These are phyloP conservation scores for Glomus cerebriforme DNA, from an alignment of 192 early-diverging fungal genomes.

Conservation along the genomic window DNA sequence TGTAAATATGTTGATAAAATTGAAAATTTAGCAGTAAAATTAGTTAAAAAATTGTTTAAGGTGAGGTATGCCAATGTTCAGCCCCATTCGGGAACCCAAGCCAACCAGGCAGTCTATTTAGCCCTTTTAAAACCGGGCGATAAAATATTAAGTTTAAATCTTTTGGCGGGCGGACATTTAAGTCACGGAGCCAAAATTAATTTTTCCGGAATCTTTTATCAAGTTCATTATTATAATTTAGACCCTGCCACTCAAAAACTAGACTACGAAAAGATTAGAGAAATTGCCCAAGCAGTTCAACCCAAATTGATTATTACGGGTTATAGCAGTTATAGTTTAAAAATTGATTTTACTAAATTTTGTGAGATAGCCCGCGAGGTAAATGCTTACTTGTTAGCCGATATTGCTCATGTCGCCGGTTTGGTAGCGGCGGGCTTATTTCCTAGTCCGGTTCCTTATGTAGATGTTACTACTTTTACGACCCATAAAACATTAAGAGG, in stretches of 20 bases:
- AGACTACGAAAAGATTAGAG: background rate
- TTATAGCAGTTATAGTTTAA: constrained; percentile 19
- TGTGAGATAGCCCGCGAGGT: background rate
- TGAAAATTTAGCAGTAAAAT: background rate
- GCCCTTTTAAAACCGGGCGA: constrained; percentile 2
- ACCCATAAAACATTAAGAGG: constrained; percentile 3
- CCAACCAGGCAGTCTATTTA: constrained; percentile 9
- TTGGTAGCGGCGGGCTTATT: background rate
- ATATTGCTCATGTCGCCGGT: constrained; percentile 1
- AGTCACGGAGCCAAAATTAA: constrained; percentile 3
- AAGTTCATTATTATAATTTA: constrained; percentile 15
- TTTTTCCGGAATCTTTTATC: background rate
- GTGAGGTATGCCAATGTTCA: constrained; percentile 3
- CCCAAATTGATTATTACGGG: constrained; percentile 17
- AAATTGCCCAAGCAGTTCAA: background rate
- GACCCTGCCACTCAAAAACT: background rate
- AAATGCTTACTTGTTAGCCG: background rate
- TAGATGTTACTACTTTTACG: constrained; percentile 4
- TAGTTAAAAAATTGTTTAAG: background rate
- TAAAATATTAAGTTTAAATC: constrained; percentile 4
- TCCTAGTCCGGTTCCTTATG: constrained; percentile 3
- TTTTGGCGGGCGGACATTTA: constrained; percentile 3
- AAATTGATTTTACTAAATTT: constrained; percentile 10
- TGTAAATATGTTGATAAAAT: constrained; percentile 13
- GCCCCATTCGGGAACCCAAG: background rate